Evolutionary conservation across 805 yeast species (phyloP).

Genomic region (Starmerella gropengiesseri): DNA sequence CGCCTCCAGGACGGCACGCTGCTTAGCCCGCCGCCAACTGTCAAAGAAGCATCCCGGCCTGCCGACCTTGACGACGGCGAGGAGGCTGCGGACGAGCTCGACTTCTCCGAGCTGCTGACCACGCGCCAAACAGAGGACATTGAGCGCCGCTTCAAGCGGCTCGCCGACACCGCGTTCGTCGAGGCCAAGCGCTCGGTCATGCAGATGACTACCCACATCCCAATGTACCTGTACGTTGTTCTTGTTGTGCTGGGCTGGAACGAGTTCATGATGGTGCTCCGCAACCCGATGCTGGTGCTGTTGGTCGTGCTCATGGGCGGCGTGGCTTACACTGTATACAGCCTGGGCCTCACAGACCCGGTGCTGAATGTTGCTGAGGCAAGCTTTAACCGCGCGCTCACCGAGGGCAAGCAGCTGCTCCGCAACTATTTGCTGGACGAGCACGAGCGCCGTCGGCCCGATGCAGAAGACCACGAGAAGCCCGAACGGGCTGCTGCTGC

Average conservation of each 20-base stretch:
- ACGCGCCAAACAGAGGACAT: conserved; percentile 49
- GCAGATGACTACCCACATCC: conserved; percentile 67
- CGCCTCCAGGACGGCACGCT: conserved; percentile 32
- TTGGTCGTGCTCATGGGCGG: conserved; percentile 48
- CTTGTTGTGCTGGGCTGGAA: conserved; percentile 84
- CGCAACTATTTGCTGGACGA: conserved; percentile 14
- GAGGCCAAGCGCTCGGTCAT: conserved; percentile 84
- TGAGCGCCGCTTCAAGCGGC: conserved; percentile 51
- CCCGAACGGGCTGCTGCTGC: neutral
- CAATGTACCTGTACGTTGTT: conserved; percentile 66
- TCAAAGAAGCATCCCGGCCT: conserved; percentile 36
- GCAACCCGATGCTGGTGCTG: conserved; percentile 70
- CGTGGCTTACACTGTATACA: conserved; percentile 55
- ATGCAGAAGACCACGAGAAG: no score
- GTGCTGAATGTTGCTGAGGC: conserved; percentile 49
- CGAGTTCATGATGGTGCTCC: conserved; percentile 76
- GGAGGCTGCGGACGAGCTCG: conserved; percentile 34
- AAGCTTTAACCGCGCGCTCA: conserved; percentile 45
- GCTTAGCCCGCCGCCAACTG: conserved; percentile 39
- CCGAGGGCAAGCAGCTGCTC: conserved; percentile 37
- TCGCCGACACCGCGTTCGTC: conserved; percentile 65
- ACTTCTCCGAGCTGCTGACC: conserved; percentile 39
- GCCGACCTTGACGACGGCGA: conserved; percentile 28
- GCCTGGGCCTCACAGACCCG: conserved; percentile 66
- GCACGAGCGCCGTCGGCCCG: conserved; percentile 6